Conservation (phyloP, 2,329 filamentous ascomycete genomes). For the Cladorrhinum sp. region DNA sequence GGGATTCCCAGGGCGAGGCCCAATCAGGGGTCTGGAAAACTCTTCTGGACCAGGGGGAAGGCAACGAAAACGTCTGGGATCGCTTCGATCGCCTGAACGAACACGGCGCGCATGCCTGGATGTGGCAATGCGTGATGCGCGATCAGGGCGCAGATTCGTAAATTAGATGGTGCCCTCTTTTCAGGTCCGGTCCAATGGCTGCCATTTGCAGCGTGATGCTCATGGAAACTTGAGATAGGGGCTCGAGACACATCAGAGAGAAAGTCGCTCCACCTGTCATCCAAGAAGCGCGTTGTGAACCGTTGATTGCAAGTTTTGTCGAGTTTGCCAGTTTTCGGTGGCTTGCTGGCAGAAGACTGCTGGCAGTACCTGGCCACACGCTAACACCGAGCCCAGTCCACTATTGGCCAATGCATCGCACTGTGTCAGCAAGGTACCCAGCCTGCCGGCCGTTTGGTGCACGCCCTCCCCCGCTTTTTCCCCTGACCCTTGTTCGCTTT, state of each 20-base stretch:
- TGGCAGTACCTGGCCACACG: background rate
- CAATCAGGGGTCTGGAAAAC: conserved; percentile 20
- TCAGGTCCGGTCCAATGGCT: background rate
- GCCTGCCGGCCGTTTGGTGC: background rate
- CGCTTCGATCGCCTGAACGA: background rate
- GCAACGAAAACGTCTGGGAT: background rate
- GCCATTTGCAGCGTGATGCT: background rate
- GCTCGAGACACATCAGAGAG: background rate
- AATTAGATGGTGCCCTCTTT: background rate
- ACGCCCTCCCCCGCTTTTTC: background rate
- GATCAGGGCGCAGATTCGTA: background rate
- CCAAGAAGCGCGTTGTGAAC: background rate
- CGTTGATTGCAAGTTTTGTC: background rate
- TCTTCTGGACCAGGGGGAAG: conserved; percentile 4
- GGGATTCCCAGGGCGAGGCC: conserved; percentile 13
- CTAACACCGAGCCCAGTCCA: background rate
- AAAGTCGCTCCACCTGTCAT: background rate
- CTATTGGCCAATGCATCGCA: background rate
- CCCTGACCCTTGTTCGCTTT: background rate
- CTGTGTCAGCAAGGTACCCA: conserved; percentile 3
- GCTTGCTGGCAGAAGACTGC: background rate
- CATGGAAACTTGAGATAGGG: background rate
- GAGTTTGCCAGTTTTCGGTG: background rate
- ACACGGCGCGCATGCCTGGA: background rate
- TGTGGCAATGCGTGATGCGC: background rate